These are phyloP conservation scores for Fusarium paranaense DNA, from an alignment of 2,329 filamentous ascomycete species.

Conservation along the genomic window DNA sequence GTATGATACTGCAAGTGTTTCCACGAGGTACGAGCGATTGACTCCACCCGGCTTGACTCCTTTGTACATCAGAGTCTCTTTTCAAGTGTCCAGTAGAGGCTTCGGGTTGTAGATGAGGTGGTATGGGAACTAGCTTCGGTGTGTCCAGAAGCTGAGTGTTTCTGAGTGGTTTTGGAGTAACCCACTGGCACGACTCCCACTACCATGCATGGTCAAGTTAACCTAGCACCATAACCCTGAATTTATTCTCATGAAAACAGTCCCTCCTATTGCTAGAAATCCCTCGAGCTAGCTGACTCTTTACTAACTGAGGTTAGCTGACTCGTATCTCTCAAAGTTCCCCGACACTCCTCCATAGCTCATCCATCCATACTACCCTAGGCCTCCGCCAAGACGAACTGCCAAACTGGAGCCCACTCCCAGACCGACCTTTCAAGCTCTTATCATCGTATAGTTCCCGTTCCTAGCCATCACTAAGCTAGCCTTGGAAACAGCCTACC, in stretches of 20 bases:
- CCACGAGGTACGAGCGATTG: not conserved
- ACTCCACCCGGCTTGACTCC: not conserved
- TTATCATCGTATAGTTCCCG: not conserved
- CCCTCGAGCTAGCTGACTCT: not conserved
- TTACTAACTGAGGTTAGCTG: not conserved
- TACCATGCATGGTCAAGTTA: not conserved
- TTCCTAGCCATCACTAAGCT: conserved; percentile 6
- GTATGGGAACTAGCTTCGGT: not conserved
- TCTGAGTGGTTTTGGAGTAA: not conserved
- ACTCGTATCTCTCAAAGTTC: not conserved
- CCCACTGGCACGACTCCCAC: not conserved
- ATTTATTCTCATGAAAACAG: not conserved
- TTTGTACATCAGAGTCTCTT: not conserved
- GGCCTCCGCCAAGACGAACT: not conserved
- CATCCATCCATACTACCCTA: not conserved
- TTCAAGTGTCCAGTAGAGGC: not conserved
- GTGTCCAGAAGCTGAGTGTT: not conserved
- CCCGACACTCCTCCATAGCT: not conserved
- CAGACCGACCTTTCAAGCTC: not conserved
- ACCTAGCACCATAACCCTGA: no score
- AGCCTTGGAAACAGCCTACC: not conserved
- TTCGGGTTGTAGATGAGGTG: not conserved
- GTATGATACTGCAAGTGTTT: not conserved
- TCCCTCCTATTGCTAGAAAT: not conserved
- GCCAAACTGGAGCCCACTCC: not conserved